phyloP scores from a whole-genome alignment of 1,284 basidiomycete species.

The Pseudozyma tsukubaensis region DNA sequence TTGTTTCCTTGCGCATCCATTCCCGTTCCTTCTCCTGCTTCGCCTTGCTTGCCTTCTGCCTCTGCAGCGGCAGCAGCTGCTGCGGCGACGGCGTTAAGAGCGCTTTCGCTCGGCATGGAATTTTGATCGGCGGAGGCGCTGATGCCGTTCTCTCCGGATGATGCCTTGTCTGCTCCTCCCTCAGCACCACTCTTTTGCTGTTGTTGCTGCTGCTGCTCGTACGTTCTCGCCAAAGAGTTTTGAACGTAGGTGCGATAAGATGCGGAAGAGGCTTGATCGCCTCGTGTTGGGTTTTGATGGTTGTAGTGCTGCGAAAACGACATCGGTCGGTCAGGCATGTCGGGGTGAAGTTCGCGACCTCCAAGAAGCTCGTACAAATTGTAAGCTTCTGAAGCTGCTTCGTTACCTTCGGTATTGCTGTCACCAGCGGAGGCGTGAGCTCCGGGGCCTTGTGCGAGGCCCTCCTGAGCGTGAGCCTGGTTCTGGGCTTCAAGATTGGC shows the following conservation, averaged over 20 bases:
- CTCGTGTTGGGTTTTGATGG: constrained; percentile 39
- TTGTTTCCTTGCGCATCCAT: constrained; percentile 37
- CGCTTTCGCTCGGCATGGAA: constrained; percentile 37
- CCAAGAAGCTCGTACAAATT: constrained; percentile 48
- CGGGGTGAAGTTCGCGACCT: constrained; percentile 20
- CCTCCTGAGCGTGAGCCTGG: constrained; percentile 14
- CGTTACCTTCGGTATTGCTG: constrained; percentile 8
- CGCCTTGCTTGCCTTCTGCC: constrained; percentile 34
- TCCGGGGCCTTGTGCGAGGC: constrained; percentile 4
- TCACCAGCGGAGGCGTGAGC: constrained; percentile 4
- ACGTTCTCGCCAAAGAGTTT: constrained; percentile 44
- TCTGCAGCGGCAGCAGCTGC: constrained; percentile 33
- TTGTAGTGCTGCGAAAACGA: constrained; percentile 57
- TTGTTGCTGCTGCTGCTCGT: constrained; percentile 44
- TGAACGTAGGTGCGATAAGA: constrained; percentile 46
- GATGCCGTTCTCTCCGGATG: constrained; percentile 14
- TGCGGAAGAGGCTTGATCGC: constrained; percentile 38
- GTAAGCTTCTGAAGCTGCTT: constrained; percentile 36
- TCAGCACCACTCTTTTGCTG: constrained; percentile 17
- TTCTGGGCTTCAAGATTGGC: neutral
- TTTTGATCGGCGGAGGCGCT: too few species aligned
- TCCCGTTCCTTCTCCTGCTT: constrained; percentile 31
- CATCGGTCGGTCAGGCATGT: constrained; percentile 51
- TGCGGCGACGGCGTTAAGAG: constrained; percentile 44
- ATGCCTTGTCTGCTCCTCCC: constrained; percentile 4